Base-by-base conservation (phyloP, 1,284 basidiomycete species). In the Melanopsichium pennsylvanicum region DNA sequence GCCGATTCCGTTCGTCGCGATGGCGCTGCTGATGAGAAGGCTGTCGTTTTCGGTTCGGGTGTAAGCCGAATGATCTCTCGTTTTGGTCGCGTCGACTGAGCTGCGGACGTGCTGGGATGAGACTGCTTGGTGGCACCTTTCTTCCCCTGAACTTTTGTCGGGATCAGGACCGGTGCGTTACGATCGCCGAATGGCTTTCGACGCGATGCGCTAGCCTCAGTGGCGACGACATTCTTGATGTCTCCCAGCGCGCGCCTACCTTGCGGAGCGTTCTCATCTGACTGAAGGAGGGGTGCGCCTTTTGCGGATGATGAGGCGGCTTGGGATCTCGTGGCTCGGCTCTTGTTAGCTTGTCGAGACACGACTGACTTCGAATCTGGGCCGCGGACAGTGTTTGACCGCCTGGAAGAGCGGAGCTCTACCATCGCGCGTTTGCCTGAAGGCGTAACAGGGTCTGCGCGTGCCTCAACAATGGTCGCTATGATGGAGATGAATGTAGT, bases 111-210 rank as follows among this genome's bases (percentile, higher is more conserved):
- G 19, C 6, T 23, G 18, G 32, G 12, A 21, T 23, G 32, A 35
- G 33, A 35, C 15, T 35, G 12, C 9, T 12, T 16, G n/a, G 32
- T 25, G 11, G 16, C 7, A 1, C 0, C 16, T 34, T 39, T 49
- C 29, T 19, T 31, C 9, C 40, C 34, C 21, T 18, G 11, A 4
- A 12, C 10, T 26, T 15, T 39, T 16, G 3, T 10, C 27, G 18
- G 23, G 19, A 7, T 31, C 8, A 4, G n/a, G 16, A 50, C 10
- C 19, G 38, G 38, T 5, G 48, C 40, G 13, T 63, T 63, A 18
- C 60, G 60, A 37, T 63, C 48, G 31, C 39, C 36, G 11, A 63
- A 27, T 5, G 60, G 60, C 36, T 41, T 51, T 15, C 60, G 43
- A 11, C 34, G 47, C 34, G 51, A 43, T 18, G 25, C 22, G 29